Base-by-base conservation (phyloP, 192 early-diverging fungal genomes). In the Phlyctochytrium bullatum region DNA sequence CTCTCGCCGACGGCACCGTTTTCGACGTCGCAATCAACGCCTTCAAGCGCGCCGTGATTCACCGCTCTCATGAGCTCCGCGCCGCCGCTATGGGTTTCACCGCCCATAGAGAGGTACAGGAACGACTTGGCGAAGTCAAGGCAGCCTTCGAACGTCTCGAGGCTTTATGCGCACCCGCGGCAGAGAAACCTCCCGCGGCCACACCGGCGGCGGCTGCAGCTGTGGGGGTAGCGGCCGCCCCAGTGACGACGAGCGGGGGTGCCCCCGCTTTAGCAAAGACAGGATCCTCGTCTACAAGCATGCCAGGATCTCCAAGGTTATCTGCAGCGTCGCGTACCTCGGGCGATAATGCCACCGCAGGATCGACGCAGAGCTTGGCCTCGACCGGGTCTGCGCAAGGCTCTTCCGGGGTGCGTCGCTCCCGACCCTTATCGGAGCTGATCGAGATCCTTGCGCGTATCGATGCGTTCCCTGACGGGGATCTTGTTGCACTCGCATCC, bases 11-110 rank as follows among this genome's bases (percentile, higher is more conserved):
- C 33, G 70, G 70, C 2, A 72, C 70, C 23, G 59, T 72, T 29
- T 72, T 72, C 61, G 70, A 72, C 24, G 70, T 72, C 1, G 64
- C 63, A 50, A 65, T 72, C 56, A 72, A 66, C 36, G 70, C 70
- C 12, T 72, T 72, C 58, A 72, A 72, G 50, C 52, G 70, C 16
- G 63, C 70, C 2, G 70, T 72, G 6, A 72, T 72, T 23, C 61
- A 72, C 34, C 47, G 67, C 56, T 47, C 24, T 66, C 70, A 72
- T 34, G 70, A 72, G 34, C 56, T 72, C 4, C 34, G 70, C 0
- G 70, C 70, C 17, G 64, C 53, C 51, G 54, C 36, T 29, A 58
- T 72, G 12, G 64, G 64, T n/a, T 72, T 72, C 58, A 40, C 53
- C 23, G 53, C 70, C 23, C 64, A 72, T 31, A 62, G 57, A 32